A percentile compares a stretch with the other conserved stretches of the same genome.
phyloP scores from a whole-genome alignment of 2,329 filamentous ascomycete genomes.

The Septoria petroselini region DNA sequence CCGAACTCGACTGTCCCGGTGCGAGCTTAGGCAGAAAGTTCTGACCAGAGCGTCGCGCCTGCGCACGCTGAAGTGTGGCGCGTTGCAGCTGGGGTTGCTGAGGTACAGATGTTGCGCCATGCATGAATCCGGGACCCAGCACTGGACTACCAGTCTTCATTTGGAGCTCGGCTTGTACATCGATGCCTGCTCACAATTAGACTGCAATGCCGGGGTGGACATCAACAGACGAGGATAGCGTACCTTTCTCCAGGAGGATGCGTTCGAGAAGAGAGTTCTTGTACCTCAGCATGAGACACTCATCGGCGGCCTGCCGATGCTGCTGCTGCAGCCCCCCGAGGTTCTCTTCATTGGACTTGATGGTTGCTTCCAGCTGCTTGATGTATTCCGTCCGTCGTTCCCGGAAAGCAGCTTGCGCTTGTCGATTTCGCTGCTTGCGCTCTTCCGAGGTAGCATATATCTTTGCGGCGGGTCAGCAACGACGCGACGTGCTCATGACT shows the following conservation, averaged over 20 bases:
- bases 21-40: conserved; percentile 37
- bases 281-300: conserved; percentile 96
- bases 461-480: conserved; percentile 47
- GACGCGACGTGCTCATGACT: conserved; percentile 14
- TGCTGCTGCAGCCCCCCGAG: conserved; percentile 89
- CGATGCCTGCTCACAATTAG: conserved; percentile 64
- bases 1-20: conserved; percentile 42
- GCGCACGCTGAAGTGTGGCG: conserved; percentile 74
- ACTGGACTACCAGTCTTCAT: conserved; percentile 88
- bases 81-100: conserved; percentile 64
- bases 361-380: conserved; percentile 96
- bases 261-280: conserved; percentile 96
- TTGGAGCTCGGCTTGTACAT: conserved; percentile 92
- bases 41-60: conserved; percentile 38
- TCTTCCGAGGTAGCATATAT: conserved; percentile 99
- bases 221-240: neutral
- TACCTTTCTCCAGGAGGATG: conserved; percentile 94
- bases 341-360: conserved; percentile 94
- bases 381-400: conserved; percentile 98
- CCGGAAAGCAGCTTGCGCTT: conserved; percentile 94
- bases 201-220: neutral
- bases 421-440: conserved; percentile 93
- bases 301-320: conserved; percentile 89
- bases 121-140: conserved; percentile 62
- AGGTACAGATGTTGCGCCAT: conserved; percentile 37